Evolutionary conservation across 208 protist genomes (phyloP), one percentile per base, ranked within the genome.

Genomic region (Crithidia thermophila): DNA sequence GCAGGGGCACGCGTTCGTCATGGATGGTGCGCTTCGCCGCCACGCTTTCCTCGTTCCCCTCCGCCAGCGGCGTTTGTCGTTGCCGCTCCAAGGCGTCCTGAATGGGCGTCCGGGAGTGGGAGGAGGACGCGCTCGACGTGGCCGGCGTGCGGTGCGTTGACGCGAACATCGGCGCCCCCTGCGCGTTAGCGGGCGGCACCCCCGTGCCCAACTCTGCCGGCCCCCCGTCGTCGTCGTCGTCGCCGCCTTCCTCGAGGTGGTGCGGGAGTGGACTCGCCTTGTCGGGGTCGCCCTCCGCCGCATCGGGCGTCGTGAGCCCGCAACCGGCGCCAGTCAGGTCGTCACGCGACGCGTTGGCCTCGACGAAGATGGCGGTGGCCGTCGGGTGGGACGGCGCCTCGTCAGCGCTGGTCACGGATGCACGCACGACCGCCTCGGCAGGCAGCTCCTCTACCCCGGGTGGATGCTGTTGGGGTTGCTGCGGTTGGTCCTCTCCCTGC

Each of bases 151-250:
- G 51, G 6, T 31, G 51, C 36, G 23, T 46, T 11, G 53, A 43
- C 27, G 40, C 56, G 27, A 47, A 42, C 56, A 50, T 62, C 40
- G 56, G 56, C 21, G 56, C 11, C 1, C 2, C 56, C 56, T 62
- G 47, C 46, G 43, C 59, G 31, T 66, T 34, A 21, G 46, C 46
- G 20, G 46, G 47, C 33, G 59, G 59, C 1, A 28, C 47, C 47
- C 42, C 33, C 59, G 21, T 16, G 1, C 1, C 49, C 20, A 21
- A 11, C 1, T 36, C 49, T 21, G 13, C 42, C 20, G 23, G 33
- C 28, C 16, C 25, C n/a, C 20, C 53, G 4, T 60, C 51, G 14
- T 60, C 63, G 33, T 49, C 55, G 8, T 60, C 40, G 5, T 62
- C 64, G 16, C n/a, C 27, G 16, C n/a, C n/a, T n/a, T n/a, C n/a